A percentile compares a stretch with the other conserved stretches of the same genome.
Conservation (phyloP, 192 early-diverging fungal species). For the Rhizophagus sp. region DNA sequence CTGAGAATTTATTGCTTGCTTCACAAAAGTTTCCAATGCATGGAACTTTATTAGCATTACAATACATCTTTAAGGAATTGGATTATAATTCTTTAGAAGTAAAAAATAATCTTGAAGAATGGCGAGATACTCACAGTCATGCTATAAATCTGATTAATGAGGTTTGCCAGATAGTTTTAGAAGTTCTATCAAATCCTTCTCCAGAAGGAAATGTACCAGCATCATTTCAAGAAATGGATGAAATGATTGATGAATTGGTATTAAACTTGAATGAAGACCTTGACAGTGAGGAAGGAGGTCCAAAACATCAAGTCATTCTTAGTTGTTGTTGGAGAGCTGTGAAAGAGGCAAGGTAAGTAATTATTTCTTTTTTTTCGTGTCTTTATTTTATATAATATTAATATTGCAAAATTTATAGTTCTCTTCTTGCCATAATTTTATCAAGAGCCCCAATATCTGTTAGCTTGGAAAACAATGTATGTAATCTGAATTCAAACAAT, state of each 20-base stretch:
- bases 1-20: constrained; percentile 49
- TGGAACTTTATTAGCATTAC: constrained; percentile 53
- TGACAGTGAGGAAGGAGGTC: constrained; percentile 30
- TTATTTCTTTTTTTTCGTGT: not conserved
- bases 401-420: constrained; percentile 31
- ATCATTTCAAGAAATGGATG: constrained; percentile 72
- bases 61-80: constrained; percentile 64
- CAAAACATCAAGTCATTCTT: constrained; percentile 84
- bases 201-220: constrained; percentile 91
- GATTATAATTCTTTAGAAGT: constrained; percentile 50
- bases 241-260: constrained; percentile 51
- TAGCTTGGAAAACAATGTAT: constrained; percentile 25
- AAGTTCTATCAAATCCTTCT: constrained; percentile 73
- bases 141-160: constrained; percentile 52
- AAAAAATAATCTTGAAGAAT: constrained; percentile 45
- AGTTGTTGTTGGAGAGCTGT: constrained; percentile 92
- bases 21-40: constrained; percentile 57
- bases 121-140: constrained; percentile 52
- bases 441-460: constrained; percentile 43
- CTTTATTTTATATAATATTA: not conserved
- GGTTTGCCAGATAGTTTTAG: constrained; percentile 62
- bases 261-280: constrained; percentile 21
- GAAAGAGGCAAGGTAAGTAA: constrained; percentile 70
- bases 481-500: not conserved
- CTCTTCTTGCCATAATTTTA: constrained; percentile 52